phyloP scores from a whole-genome alignment of 2,329 filamentous ascomycete species.

The Monosporascus sp. region DNA sequence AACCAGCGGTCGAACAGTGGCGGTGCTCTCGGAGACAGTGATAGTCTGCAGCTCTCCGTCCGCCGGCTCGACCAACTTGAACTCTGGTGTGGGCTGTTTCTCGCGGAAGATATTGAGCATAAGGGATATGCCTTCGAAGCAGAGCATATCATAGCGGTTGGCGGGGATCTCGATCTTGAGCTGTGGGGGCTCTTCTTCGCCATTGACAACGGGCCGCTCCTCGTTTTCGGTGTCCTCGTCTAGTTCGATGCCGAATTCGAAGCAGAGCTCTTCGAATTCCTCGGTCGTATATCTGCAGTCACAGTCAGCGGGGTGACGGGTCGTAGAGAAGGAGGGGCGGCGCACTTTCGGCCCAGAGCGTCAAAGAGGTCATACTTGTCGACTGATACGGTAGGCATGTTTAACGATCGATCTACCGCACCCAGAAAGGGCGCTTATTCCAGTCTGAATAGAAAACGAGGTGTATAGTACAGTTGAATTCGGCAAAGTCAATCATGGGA shows the following conservation, averaged over 20 bases:
- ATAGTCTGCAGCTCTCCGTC: constrained; percentile 73
- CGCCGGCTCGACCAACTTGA: constrained; percentile 65
- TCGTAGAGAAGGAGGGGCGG: constrained; percentile 11
- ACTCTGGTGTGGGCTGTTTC: constrained; percentile 70
- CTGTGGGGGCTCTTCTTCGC: constrained; percentile 80
- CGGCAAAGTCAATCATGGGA: constrained; percentile 7
- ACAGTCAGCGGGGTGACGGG: constrained; percentile 11
- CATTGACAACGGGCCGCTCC: constrained; percentile 67
- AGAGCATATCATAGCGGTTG: constrained; percentile 92
- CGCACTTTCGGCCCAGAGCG: constrained; percentile 79
- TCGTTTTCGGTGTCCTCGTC: constrained; percentile 87
- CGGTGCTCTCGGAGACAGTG: constrained; percentile 69
- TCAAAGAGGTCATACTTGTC: constrained; percentile 96
- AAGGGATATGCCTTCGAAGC: constrained; percentile 92
- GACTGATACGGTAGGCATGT: constrained; percentile 93
- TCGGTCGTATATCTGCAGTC: constrained; percentile 71
- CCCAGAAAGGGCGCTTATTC: not conserved
- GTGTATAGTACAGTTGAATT: not conserved
- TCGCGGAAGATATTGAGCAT: constrained; percentile 94
- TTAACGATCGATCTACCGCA: constrained; percentile 21
- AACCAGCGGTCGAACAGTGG: constrained; percentile 77
- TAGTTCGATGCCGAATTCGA: constrained; percentile 96
- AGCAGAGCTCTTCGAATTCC: constrained; percentile 95
- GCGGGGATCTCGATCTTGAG: constrained; percentile 98
- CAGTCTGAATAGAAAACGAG: not conserved